These are phyloP conservation scores for Vitis cinerea DNA, from an alignment of 164 flowering plant genomes.

Conservation along the genomic window DNA sequence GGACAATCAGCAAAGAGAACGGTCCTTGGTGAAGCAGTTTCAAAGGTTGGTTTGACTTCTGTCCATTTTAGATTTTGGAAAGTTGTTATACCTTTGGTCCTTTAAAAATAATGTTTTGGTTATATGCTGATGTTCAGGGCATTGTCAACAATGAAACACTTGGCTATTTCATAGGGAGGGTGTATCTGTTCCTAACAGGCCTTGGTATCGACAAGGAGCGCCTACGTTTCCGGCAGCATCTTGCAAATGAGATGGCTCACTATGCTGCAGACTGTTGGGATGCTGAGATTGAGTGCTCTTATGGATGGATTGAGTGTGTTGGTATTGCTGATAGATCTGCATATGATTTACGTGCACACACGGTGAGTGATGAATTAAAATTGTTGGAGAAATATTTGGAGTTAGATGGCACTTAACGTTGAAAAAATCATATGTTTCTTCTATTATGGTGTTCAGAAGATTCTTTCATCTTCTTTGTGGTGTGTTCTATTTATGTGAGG, in stretches of 20 bases:
- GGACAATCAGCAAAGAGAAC: conserved; percentile 66
- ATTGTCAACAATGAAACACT: conserved; percentile 91
- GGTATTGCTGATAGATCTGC: conserved; percentile 99
- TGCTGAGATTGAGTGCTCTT: conserved; percentile 96
- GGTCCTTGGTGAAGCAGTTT: conserved; percentile 76
- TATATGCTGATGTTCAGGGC: conserved; percentile 45
- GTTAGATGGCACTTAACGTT: background rate
- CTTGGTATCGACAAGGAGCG: conserved; percentile 90
- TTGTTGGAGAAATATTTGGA: background rate
- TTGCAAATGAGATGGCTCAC: conserved; percentile 98
- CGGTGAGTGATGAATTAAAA: conserved; percentile 39
- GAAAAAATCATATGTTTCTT: background rate
- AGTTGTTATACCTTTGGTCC: too few species aligned
- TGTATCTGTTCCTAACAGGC: conserved; percentile 75
- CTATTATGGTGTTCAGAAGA: too few species aligned
- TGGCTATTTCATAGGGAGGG: conserved; percentile 94
- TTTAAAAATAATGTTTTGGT: background rate
- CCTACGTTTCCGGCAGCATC: conserved; percentile 88
- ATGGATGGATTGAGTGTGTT: conserved; percentile 98
- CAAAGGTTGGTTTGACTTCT: conserved; percentile 45
- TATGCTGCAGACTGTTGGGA: conserved; percentile 99
- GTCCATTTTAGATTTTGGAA: too few species aligned
- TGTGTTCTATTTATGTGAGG: background rate
- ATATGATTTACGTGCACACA: conserved; percentile 81
- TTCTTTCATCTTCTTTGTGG: background rate